phyloP scores from a whole-genome alignment of 306 rosid species.

The Ormosia semicastrata region DNA sequence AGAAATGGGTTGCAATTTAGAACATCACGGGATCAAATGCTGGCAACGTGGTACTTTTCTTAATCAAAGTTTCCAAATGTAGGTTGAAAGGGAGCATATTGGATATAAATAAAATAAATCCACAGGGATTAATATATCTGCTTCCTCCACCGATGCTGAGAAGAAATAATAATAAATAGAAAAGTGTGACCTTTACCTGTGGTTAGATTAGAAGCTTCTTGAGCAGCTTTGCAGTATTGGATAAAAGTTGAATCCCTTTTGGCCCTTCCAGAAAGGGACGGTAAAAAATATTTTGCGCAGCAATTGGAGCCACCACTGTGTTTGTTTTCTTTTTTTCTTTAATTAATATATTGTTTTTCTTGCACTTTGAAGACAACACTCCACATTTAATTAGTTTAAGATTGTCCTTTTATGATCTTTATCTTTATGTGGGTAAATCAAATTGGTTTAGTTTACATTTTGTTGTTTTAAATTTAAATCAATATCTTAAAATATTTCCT shows the following conservation, averaged over 20 bases:
- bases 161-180: too few relatives aligned
- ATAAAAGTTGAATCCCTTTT: constrained; percentile 39
- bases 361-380: neutral
- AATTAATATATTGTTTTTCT: neutral
- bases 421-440: neutral
- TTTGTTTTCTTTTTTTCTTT: neutral
- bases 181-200: neutral
- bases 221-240: constrained; percentile 1
- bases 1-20: neutral
- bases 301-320: neutral
- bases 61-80: neutral
- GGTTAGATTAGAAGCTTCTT: constrained; percentile 7
- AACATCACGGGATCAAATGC: constrained; percentile 46
- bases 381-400: neutral
- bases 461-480: neutral
- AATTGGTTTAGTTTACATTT: neutral
- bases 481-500: neutral
- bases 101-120: neutral
- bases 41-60: neutral
- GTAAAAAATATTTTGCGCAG: constrained; percentile 29
- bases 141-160: neutral
- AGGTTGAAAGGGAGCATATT: neutral
- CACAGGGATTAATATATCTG: neutral
- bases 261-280: constrained; percentile 17
- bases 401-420: neutral